Conservation (phyloP, 495 filamentous ascomycete genomes). For the Talaromyces thailandensis region DNA sequence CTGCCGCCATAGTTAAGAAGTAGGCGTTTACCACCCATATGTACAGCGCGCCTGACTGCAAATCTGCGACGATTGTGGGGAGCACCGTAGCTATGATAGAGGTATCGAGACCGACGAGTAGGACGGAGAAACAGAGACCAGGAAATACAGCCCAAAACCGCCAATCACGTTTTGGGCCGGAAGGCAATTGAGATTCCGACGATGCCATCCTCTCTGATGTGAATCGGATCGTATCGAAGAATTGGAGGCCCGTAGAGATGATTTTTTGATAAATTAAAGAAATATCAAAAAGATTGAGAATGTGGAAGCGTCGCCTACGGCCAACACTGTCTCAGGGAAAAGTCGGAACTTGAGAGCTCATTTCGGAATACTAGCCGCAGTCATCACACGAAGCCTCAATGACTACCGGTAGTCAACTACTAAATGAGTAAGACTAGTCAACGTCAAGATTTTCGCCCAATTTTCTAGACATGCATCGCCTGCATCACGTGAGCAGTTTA, state of each 20-base stretch:
- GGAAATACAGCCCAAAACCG: background rate
- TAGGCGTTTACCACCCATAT: slow-evolving; percentile 44
- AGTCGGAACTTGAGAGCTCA: background rate
- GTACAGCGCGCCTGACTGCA: background rate
- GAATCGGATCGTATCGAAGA: background rate
- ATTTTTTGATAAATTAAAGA: background rate
- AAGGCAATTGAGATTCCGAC: background rate
- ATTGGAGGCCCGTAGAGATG: background rate
- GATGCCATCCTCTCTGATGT: background rate
- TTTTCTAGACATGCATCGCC: background rate
- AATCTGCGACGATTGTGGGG: background rate
- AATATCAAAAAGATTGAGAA: background rate
- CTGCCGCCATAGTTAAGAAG: slow-evolving; percentile 19
- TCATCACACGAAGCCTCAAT: no score
- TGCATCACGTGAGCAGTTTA: background rate
- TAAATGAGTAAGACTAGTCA: background rate
- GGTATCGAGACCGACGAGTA: background rate
- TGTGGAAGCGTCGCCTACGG: background rate
- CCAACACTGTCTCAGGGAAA: background rate
- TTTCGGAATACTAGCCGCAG: no score
- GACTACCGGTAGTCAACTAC: no score
- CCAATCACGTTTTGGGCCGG: background rate
- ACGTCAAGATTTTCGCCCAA: background rate
- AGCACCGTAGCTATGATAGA: background rate
- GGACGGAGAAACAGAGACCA: background rate